phyloP scores from a whole-genome alignment of 352 stramenopile genomes.

The Globisporangium mamillatum region DNA sequence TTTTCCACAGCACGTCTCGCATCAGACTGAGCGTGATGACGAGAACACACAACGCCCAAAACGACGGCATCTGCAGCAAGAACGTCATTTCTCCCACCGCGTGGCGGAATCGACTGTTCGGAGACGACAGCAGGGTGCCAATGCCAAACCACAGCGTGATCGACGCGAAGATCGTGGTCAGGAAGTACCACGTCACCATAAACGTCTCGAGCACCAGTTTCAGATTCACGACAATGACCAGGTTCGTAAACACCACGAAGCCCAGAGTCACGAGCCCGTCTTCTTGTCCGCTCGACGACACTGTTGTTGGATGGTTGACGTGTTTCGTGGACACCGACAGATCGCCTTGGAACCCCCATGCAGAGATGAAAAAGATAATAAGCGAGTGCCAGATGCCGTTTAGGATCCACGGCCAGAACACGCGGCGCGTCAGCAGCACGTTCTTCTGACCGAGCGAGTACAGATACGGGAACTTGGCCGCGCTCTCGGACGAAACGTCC shows the following conservation, averaged over 20 bases:
- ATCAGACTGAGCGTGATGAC: conserved; percentile 62
- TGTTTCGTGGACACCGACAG: conserved; percentile 25
- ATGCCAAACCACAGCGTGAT: conserved; percentile 68
- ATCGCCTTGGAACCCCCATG: conserved; percentile 52
- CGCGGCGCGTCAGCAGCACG: conserved; percentile 42
- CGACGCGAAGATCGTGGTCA: conserved; percentile 49
- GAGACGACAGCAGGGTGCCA: conserved; percentile 52
- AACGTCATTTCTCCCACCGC: conserved; percentile 70
- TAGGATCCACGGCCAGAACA: conserved; percentile 85
- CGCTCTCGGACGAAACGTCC: conserved; percentile 67
- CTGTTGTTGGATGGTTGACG: conserved; percentile 29
- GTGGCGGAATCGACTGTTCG: conserved; percentile 50
- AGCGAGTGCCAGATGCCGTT: conserved; percentile 82
- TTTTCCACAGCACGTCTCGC: conserved; percentile 73
- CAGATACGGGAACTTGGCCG: conserved; percentile 58
- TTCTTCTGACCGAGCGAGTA: conserved; percentile 74
- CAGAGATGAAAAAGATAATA: conserved; percentile 80
- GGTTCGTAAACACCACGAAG: conserved; percentile 79
- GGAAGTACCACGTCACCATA: conserved; percentile 69
- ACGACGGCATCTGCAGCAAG: conserved; percentile 49
- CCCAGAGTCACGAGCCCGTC: conserved; percentile 62
- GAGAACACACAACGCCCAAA: conserved; percentile 59
- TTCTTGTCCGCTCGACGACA: conserved; percentile 40
- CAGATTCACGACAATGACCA: conserved; percentile 75
- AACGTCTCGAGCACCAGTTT: conserved; percentile 77